Evolutionary conservation across 2,329 filamentous ascomycete genomes (phyloP), one percentile per base, ranked within the genome.

Genomic region (Xylaria sp.): DNA sequence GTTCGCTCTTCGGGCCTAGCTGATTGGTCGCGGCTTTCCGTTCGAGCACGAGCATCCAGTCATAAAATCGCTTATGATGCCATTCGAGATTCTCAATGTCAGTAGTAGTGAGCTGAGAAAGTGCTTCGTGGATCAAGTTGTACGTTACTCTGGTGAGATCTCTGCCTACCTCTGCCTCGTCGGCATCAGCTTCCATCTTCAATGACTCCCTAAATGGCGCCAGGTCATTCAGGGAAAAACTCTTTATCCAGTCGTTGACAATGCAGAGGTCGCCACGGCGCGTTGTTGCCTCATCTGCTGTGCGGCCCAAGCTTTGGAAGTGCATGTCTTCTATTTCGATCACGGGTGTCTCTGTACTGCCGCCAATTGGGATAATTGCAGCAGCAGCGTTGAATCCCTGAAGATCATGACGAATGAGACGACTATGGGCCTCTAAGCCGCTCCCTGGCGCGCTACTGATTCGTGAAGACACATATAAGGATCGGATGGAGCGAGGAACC

Each of bases 401-500:
- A 20, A 59, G 20, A 56, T 69, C 31, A 20, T 61, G 56, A n/a
- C 60, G 64, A 20, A 67, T 9, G 7, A 69, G 66, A 20, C 43
- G 65, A 9, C 62, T 69, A n/a, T 65, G 31, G 46, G 61, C 57
- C 12, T 20, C 18, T 2, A 72, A 48, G 36, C 51, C 49, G 61
- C 52, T 54, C n/a, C 69, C 69, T 48, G 58, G 46, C 36, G 61
- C 48, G 46, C 55, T 52, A n/a, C 51, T 67, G 20, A 73, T 69
- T 10, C 61, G 10, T 18, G 58, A 67, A 18, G 70, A 73, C 28
- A 73, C 59, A 52, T 57, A 67, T 23, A 73, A 18, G 13, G 18
- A 33, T 49, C 13, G 25, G 49, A 73, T 72, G n/a, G 66, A 73
- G 10, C 55, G 58, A 12, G 70, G 70, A 33, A 73, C 41, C 10